Evolutionary conservation across 2,329 filamentous ascomycete genomes (phyloP).

Genomic region (Chrysoporthe puriensis): DNA sequence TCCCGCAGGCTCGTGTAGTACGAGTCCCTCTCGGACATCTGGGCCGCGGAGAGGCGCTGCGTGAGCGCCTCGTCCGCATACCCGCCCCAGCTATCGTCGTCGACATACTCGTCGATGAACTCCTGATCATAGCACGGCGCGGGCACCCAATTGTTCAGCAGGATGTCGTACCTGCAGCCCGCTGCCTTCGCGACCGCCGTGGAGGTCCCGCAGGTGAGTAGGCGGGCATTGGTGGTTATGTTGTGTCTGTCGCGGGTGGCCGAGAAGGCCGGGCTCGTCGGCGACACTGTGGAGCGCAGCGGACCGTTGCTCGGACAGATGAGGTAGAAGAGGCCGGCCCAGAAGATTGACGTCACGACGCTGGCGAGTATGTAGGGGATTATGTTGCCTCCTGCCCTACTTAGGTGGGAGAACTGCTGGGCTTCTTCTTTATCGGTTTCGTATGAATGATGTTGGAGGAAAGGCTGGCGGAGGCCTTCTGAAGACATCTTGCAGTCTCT

Average conservation of each 20-base stretch:
- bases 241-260: conserved; percentile 27
- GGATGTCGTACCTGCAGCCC: conserved; percentile 34
- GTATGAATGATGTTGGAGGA: conserved; percentile 28
- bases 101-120: conserved; percentile 34
- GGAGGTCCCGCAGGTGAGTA: conserved; percentile 32
- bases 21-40: conserved; percentile 32
- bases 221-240: conserved; percentile 29
- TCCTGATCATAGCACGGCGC: conserved; percentile 30
- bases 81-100: conserved; percentile 34
- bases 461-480: conserved; percentile 24
- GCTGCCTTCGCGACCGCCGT: conserved; percentile 28
- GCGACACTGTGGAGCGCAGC: conserved; percentile 2
- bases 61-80: conserved; percentile 34
- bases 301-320: conserved; percentile 13
- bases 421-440: conserved; percentile 29
- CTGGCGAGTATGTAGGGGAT: conserved; percentile 30
- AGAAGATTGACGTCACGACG: conserved; percentile 33
- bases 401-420: conserved; percentile 16
- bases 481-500: conserved; percentile 5
- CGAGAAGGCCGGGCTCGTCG: neutral
- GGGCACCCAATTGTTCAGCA: conserved; percentile 36
- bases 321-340: conserved; percentile 30
- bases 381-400: conserved; percentile 11
- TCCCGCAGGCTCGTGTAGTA: conserved; percentile 35
- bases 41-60: conserved; percentile 28